Percentiles rank a stretch among this genome's conserved stretches.
Evolutionary conservation across 352 stramenopile species (phyloP).

Genomic region (Peronospora farinosa): DNA sequence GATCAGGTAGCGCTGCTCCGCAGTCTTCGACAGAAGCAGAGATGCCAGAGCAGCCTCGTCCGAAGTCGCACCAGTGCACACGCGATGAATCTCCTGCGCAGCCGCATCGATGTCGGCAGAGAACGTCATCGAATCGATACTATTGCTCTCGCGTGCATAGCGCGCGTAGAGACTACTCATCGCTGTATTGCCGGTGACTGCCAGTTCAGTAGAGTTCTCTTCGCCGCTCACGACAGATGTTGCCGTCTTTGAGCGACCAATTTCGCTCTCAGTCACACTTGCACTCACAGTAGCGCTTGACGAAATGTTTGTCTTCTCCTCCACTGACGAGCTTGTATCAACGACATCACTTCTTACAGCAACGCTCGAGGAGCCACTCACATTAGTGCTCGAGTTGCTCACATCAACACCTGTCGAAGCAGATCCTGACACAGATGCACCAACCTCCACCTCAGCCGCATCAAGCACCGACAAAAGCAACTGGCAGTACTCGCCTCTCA

Average conservation of each 20-base stretch:
- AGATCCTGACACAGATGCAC: constrained; percentile 12
- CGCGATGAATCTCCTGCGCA: constrained; percentile 35
- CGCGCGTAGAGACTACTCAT: too few species aligned
- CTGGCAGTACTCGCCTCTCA: constrained; percentile 26
- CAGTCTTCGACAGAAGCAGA: constrained; percentile 16
- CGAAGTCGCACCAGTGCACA: constrained; percentile 4
- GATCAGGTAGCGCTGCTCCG: constrained; percentile 25
- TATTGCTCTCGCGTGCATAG: background rate
- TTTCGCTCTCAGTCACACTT: too few species aligned
- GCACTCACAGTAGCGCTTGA: background rate
- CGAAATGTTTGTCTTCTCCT: constrained; percentile 15
- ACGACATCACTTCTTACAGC: constrained; percentile 7
- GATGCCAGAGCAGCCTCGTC: constrained; percentile 16
- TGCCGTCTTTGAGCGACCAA: background rate
- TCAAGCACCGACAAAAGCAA: constrained; percentile 21
- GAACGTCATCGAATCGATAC: constrained; percentile 12
- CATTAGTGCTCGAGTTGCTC: constrained; percentile 1
- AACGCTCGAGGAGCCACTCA: background rate
- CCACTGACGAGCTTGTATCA: constrained; percentile 5
- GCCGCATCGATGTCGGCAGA: constrained; percentile 33
- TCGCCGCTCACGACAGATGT: background rate
- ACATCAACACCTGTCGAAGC: constrained; percentile 7
- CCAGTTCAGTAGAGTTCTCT: too few species aligned
- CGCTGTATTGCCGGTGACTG: too few species aligned
- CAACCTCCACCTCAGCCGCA: constrained; percentile 16